Evolutionary conservation across 2,329 filamentous ascomycete genomes (phyloP).

Genomic region (Bipolaris cookei): DNA sequence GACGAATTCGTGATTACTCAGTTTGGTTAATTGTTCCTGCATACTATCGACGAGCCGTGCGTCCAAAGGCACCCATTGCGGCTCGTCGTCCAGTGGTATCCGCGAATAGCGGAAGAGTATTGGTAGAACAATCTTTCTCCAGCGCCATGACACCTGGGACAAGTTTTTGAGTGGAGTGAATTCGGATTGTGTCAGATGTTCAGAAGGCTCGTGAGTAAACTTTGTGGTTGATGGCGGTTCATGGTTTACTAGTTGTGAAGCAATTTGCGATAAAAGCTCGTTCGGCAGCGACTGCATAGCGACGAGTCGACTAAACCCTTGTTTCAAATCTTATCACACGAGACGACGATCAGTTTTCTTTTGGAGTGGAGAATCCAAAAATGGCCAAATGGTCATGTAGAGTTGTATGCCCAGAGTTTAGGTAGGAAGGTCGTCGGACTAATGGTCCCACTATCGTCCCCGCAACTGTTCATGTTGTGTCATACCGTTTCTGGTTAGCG

Average conservation of each 20-base stretch:
- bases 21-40: slow-evolving; percentile 37
- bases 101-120: slow-evolving; percentile 42
- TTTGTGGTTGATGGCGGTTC: slow-evolving; percentile 42
- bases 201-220: slow-evolving; percentile 43
- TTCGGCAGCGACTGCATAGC: slow-evolving; percentile 43
- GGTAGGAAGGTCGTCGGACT: not conserved
- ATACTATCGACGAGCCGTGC: slow-evolving; percentile 43
- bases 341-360: not conserved
- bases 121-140: slow-evolving; percentile 41
- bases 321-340: not conserved
- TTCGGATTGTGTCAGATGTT: slow-evolving; percentile 31
- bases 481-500: not conserved
- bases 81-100: slow-evolving; percentile 34
- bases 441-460: not conserved
- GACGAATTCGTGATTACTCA: slow-evolving; percentile 44
- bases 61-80: slow-evolving; percentile 46
- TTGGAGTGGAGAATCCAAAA: not conserved
- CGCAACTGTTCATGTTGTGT: not conserved
- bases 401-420: not conserved
- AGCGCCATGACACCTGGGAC: slow-evolving; percentile 42
- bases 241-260: slow-evolving; percentile 38
- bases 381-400: not conserved
- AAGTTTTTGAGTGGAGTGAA: slow-evolving; percentile 38
- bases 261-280: slow-evolving; percentile 47
- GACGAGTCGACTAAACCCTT: not conserved